Conservation (phyloP, 139 green algal genomes). For the Chlamydomonas sp. region DNA sequence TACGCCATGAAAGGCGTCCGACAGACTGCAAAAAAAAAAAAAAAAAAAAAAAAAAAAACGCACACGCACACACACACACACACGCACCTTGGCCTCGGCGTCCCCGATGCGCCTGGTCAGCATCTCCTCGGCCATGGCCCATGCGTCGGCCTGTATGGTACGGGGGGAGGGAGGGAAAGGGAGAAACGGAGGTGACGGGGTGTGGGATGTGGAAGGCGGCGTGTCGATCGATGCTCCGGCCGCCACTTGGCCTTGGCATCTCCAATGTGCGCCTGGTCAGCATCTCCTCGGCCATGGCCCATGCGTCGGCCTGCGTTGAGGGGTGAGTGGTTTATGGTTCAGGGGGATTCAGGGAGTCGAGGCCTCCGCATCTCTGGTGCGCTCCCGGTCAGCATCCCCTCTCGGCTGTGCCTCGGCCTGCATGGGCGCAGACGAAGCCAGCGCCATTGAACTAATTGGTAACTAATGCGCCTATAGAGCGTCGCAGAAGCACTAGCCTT, state of each 20-base stretch:
- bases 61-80: no score
- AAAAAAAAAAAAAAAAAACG: no score
- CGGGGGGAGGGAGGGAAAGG: constrained; percentile 32
- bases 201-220: no score
- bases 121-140: constrained; percentile 58
- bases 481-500: no score
- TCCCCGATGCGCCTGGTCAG: constrained; percentile 45
- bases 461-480: no score
- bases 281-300: constrained; percentile 58
- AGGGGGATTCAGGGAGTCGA: constrained; percentile 27
- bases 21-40: no score
- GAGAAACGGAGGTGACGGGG: neutral
- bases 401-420: no score
- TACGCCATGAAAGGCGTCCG: no score
- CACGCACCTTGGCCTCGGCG: constrained; percentile 48
- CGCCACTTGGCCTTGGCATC: constrained; percentile 50
- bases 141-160: constrained; percentile 46
- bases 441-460: no score
- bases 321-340: no score
- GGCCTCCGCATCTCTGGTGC: constrained; percentile 47
- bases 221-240: no score
- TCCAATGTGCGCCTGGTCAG: constrained; percentile 41
- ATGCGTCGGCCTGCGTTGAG: constrained; percentile 54
- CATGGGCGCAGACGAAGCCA: no score
- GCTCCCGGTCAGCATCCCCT: constrained; percentile 50